Evolutionary conservation across 176 grass and related monocot species (phyloP).

Genomic region (Eleusine coracana): DNA sequence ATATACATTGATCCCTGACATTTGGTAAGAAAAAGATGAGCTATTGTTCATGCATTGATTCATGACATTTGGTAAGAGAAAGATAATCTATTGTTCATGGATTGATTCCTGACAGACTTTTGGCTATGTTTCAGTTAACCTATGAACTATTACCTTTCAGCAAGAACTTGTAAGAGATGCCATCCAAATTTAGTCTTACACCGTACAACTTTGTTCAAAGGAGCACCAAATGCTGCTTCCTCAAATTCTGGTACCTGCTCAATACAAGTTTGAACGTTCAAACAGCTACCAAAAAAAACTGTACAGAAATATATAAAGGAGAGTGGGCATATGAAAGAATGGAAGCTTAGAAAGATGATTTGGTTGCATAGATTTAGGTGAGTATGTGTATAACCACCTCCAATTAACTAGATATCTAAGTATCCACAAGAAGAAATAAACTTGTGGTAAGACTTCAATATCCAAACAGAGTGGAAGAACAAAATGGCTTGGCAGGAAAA

Average conservation of each 20-base stretch:
- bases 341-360: constrained; percentile 8
- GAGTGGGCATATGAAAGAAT: constrained; percentile 8
- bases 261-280: constrained; percentile 40
- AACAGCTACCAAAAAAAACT: not conserved
- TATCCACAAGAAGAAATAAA: constrained; percentile 21
- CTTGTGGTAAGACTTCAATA: not conserved
- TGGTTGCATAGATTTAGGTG: not conserved
- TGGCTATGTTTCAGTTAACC: too few species aligned
- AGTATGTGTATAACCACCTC: not conserved
- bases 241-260: constrained; percentile 97
- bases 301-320: not conserved
- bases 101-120: not conserved
- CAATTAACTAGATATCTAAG: not conserved
- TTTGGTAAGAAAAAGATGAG: constrained; percentile 28
- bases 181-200: constrained; percentile 99
- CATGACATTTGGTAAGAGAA: not conserved
- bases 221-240: constrained; percentile 86
- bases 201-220: constrained; percentile 89
- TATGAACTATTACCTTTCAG: constrained; percentile 64
- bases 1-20: constrained; percentile 74
- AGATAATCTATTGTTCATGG: constrained; percentile 10
- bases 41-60: not conserved
- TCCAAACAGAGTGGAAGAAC: not conserved
- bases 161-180: constrained; percentile 97
- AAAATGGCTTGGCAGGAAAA: not conserved